Percentiles rank a stretch among this genome's conserved stretches.
phyloP scores from a whole-genome alignment of 768 basidiomycete genomes.

The Erythrobasidium yunnanense region DNA sequence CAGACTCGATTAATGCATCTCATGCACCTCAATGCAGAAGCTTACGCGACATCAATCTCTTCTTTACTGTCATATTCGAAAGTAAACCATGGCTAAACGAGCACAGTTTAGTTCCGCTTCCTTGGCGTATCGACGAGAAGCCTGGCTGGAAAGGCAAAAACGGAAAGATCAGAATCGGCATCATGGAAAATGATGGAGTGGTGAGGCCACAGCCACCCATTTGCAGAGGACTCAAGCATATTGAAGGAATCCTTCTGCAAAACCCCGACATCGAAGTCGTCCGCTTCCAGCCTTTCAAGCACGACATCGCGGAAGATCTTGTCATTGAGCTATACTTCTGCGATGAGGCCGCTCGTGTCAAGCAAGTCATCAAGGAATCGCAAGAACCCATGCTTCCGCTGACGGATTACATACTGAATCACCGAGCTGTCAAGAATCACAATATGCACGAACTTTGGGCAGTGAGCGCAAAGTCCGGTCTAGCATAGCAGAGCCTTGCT shows the following conservation, averaged over 20 bases:
- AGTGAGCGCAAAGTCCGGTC: not conserved
- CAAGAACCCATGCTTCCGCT: not conserved
- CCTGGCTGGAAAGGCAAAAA: not conserved
- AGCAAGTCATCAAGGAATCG: not conserved
- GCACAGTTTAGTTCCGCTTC: not conserved
- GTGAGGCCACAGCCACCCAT: slow-evolving; percentile 10
- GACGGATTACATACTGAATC: not conserved
- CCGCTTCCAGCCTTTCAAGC: not conserved
- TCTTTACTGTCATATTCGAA: not conserved
- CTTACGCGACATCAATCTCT: not conserved
- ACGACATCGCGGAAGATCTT: not conserved
- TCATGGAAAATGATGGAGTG: slow-evolving; percentile 5
- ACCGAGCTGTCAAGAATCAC: not conserved
- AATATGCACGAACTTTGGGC: not conserved
- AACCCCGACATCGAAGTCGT: not conserved
- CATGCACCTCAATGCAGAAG: not conserved
- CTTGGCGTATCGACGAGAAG: not conserved
- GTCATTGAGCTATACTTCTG: not conserved
- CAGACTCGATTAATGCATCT: not conserved
- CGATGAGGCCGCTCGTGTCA: not conserved
- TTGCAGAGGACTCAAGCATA: not conserved
- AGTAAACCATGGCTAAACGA: slow-evolving; percentile 6
- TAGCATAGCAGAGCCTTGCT: not conserved
- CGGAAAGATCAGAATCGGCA: not conserved
- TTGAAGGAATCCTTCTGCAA: not conserved